Evolutionary conservation across 2,329 filamentous ascomycete species (phyloP).

Genomic region (Nothopassalora personata): DNA sequence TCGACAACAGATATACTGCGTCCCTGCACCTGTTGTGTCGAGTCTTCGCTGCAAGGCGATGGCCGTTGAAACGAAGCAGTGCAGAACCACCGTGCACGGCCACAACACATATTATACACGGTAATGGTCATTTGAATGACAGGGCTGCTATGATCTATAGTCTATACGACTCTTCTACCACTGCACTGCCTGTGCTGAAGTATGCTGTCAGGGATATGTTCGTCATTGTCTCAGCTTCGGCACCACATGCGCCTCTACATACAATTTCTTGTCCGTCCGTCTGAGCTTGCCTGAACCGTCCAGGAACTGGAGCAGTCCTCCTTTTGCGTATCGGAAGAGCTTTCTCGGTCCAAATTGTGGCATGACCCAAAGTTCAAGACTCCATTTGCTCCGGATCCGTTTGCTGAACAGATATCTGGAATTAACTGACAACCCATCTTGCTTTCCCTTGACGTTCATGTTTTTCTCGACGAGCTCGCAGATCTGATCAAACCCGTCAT

Average conservation of each 20-base stretch:
- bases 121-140: no score
- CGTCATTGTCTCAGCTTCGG: background rate
- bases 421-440: conserved; percentile 2
- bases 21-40: no score
- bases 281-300: background rate
- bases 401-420: conserved; percentile 1
- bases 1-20: no score
- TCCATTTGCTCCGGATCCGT: conserved; percentile 1
- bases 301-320: conserved; percentile 6
- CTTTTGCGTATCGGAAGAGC: conserved; percentile 4
- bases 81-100: no score
- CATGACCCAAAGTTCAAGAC: conserved; percentile 10
- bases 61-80: no score
- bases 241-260: conserved; percentile 13
- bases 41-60: no score
- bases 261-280: conserved; percentile 8
- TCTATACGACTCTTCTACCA: no score
- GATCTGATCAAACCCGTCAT: conserved; percentile 6
- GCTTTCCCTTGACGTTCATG: conserved; percentile 1
- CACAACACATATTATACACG: no score
- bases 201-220: background rate
- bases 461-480: background rate
- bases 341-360: conserved; percentile 9
- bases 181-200: no score
- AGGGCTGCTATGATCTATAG: no score